These are phyloP conservation scores for Hanseniaspora osmophila DNA, from an alignment of 805 yeast genomes.

Conservation along the genomic window DNA sequence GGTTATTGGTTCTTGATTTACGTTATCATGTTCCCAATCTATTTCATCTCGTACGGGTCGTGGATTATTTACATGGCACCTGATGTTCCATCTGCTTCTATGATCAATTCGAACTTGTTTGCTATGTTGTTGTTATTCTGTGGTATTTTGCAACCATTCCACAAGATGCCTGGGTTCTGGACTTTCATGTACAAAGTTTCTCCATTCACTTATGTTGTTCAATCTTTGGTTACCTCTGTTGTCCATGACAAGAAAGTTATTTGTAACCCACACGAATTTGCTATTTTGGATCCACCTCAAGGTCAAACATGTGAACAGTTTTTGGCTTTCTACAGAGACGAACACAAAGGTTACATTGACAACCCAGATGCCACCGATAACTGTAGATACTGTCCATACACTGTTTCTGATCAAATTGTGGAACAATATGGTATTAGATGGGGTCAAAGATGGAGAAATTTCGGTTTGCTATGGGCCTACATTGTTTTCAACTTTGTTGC, in stretches of 20 bases:
- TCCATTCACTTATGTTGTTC: slow-evolving; percentile 36
- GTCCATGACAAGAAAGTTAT: slow-evolving; percentile 26
- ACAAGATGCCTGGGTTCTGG: slow-evolving; percentile 36
- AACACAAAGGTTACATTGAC: slow-evolving; percentile 34
- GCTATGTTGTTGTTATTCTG: slow-evolving; percentile 41
- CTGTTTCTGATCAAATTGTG: slow-evolving; percentile 47
- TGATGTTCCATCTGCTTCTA: slow-evolving; percentile 29
- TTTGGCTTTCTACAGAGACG: slow-evolving; percentile 28
- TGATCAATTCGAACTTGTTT: slow-evolving; percentile 30
- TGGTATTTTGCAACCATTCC: slow-evolving; percentile 34
- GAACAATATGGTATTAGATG: slow-evolving; percentile 25
- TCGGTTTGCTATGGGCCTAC: slow-evolving; percentile 39
- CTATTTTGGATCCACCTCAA: slow-evolving; percentile 27
- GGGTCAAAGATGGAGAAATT: slow-evolving; percentile 49
- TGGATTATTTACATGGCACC: slow-evolving; percentile 34
- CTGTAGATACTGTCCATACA: slow-evolving; percentile 50
- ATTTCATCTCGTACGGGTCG: slow-evolving; percentile 38
- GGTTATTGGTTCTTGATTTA: slow-evolving; percentile 40
- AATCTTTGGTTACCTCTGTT: slow-evolving; percentile 27
- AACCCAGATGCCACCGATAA: slow-evolving; percentile 30
- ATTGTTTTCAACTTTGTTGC: slow-evolving; percentile 27
- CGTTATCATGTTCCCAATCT: slow-evolving; percentile 35
- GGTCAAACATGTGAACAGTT: slow-evolving; percentile 40
- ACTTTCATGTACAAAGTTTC: slow-evolving; percentile 31
- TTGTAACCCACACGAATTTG: slow-evolving; percentile 27